Base-by-base conservation (phyloP, 164 flowering plant genomes). In the Kalanchoe fedtschenkoi region DNA sequence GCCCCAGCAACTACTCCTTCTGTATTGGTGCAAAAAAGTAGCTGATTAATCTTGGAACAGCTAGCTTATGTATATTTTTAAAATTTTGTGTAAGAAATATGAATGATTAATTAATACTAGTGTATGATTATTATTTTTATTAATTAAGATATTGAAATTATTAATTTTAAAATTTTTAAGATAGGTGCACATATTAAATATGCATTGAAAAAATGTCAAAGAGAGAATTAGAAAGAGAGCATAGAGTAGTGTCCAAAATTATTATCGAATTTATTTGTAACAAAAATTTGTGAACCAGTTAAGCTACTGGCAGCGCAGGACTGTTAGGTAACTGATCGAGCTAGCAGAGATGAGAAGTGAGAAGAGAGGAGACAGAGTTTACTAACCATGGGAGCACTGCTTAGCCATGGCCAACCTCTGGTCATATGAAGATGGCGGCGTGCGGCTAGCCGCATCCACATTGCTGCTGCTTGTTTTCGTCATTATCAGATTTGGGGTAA, bases 1-100 rank as follows among this genome's bases (percentile, higher is more conserved):
- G 91, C 93, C 72, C 96, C 96, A 7, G 93, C 93, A 44, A 78
- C 66, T 5, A 80, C 93, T 19, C 96, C 91, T 72, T 89, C 91
- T 86, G 75, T 65, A 47, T 14, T 51, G 26, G 6, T 57, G 66
- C 26, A 7, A 6, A 47, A 51, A 17, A 35, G 3, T 17, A 22
- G 3, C 7, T 24, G 17, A 21, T n/a, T n/a, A n/a, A n/a, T n/a
- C n/a, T n/a, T n/a, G n/a, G n/a, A n/a, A n/a, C n/a, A n/a, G n/a
- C n/a, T n/a, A n/a, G n/a, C n/a, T n/a, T n/a, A n/a, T n/a, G n/a
- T n/a, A n/a, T n/a, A n/a, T n/a, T n/a, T n/a, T n/a, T n/a, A n/a
- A n/a, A n/a, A n/a, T n/a, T n/a, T 11, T 11, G 1, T 11, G 21
- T 42, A 42, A 17, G n/a, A 3, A 42, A 14, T 1, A 42, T 42